Evolutionary conservation across 2,329 filamentous ascomycete genomes (phyloP).

Genomic region (Dothideomycetidae sp.): DNA sequence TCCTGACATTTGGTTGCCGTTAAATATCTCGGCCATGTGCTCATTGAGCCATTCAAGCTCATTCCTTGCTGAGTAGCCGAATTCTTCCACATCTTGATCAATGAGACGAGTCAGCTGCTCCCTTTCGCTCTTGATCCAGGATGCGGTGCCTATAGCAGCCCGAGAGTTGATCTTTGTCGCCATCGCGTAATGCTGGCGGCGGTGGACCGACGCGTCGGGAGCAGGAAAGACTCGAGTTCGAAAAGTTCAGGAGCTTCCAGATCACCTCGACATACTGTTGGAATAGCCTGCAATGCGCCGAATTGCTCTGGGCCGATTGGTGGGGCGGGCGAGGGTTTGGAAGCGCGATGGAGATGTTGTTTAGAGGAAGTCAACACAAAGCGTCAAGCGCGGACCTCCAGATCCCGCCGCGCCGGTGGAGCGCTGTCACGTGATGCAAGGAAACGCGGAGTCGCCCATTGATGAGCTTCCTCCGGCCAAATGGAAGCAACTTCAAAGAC

Average conservation of each 20-base stretch:
- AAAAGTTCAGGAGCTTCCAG: too few species aligned
- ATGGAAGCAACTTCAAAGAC: too few species aligned
- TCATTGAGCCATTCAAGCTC: slow-evolving; percentile 98
- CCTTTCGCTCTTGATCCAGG: slow-evolving; percentile 79
- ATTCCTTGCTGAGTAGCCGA: slow-evolving; percentile 79
- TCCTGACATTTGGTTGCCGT: slow-evolving; percentile 67
- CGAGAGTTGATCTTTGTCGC: slow-evolving; percentile 17
- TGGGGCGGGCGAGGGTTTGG: not conserved
- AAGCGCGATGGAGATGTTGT: not conserved
- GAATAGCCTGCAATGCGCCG: too few species aligned
- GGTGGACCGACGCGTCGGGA: not conserved
- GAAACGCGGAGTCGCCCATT: too few species aligned
- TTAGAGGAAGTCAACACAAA: not conserved
- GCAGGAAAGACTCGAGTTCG: too few species aligned
- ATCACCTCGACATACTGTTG: too few species aligned
- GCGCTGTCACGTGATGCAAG: not conserved
- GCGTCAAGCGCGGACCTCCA: too few species aligned
- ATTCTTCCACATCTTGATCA: slow-evolving; percentile 77
- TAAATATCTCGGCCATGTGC: slow-evolving; percentile 92
- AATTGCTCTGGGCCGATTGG: too few species aligned
- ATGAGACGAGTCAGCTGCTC: slow-evolving; percentile 62
- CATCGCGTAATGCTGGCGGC: slow-evolving; percentile 11
- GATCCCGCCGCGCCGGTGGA: not conserved
- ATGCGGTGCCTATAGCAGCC: slow-evolving; percentile 18
- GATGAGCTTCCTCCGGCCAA: too few species aligned